Base-by-base conservation (phyloP, 148 eudicot genomes). In the Fagopyrum esculentum region DNA sequence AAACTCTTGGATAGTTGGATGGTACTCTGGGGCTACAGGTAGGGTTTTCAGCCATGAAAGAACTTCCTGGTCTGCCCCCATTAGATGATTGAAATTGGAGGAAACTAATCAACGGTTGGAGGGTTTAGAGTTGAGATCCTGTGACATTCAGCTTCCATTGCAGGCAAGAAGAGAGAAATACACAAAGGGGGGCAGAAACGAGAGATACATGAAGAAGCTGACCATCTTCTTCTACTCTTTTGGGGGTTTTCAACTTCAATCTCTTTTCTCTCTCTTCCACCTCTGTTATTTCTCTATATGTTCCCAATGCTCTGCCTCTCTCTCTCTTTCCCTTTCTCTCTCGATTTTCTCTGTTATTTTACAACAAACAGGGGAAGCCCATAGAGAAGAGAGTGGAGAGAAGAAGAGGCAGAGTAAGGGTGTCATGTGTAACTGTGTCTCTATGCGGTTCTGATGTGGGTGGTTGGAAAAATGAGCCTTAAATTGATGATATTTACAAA, bases 21-120 rank as follows among this genome's bases (percentile, higher is more conserved):
- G 92, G 59, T 87, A 95, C 74, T 91, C 99, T 50, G 99, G 99
- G 5, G 99, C 99, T 43, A 84, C 16, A 6, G 99, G 93, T 85
- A 95, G 87, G 79, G 88, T 83, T 86, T 92, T 95, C 3, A 95
- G 82, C 99, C 99, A 95, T 64, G 90, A 60, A 54, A 87, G 85
- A 2, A 95, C 97, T 76, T 93, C 55, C 10, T 83, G 82, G 82
- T 86, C 89, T 79, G 87, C 79, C 71, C 80, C 77, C 68, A 30
- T 71, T 35, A 35, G 40, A 35, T 35, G 40, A 35, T 35, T 7
- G 44, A 43, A 64, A 60, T 73, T 9, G 68, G 61, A 51, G 74
- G 52, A 52, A 52, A 13, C 56, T 52, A 57, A 13, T 11, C 9
- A 57, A 9, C 17, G 46, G 71, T 68, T 35, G 71, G 44, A 17